Conservation (phyloP, 2,329 filamentous ascomycete genomes). For the Fusarium papillatum region DNA sequence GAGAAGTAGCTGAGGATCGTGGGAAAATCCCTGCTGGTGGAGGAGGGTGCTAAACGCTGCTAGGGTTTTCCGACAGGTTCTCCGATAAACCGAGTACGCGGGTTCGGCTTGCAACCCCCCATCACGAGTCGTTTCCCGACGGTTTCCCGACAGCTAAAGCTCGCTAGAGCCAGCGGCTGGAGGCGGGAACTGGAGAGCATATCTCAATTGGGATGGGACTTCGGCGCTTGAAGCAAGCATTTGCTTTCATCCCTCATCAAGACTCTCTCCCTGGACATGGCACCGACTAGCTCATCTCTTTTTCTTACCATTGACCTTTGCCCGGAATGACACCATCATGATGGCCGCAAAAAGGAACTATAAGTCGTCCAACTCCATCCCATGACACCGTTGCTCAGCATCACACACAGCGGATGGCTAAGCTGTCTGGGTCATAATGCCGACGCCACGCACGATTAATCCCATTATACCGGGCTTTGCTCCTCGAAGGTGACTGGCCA, state of each 20-base stretch:
- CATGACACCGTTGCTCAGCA: background rate
- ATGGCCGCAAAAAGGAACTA: too few relatives aligned
- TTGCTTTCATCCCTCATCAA: background rate
- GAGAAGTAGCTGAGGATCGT: background rate
- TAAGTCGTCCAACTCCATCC: background rate
- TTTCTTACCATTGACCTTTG: background rate
- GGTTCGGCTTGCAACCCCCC: background rate
- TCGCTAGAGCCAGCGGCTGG: background rate
- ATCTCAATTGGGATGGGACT: background rate
- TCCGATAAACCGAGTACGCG: background rate
- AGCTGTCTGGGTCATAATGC: background rate
- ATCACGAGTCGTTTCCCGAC: background rate
- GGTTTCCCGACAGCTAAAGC: background rate
- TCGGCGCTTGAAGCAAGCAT: background rate
- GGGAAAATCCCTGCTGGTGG: background rate
- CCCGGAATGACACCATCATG: background rate
- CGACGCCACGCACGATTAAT: background rate
- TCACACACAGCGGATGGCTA: background rate
- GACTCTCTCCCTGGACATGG: background rate
- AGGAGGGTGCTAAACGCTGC: background rate
- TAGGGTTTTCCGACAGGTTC: background rate
- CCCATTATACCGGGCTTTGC: conserved; percentile 21
- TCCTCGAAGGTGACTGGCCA: background rate
- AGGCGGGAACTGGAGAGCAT: background rate
- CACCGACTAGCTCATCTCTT: background rate